A percentile compares a stretch with the other conserved stretches of the same genome.
Conservation (phyloP, 768 basidiomycete genomes). For the Hericium erinaceus region DNA sequence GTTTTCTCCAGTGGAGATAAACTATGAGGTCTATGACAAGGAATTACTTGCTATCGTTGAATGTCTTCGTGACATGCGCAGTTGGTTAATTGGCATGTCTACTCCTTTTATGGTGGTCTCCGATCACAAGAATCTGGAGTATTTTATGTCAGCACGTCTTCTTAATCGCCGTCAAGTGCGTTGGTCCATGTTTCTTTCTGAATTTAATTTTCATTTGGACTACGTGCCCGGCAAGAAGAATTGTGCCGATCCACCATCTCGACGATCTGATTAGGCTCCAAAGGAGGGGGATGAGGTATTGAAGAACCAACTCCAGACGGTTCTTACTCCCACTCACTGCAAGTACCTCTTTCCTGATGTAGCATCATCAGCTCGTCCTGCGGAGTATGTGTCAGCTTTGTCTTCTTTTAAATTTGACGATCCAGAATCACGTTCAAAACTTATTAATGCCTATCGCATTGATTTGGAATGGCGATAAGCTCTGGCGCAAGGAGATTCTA, state of each 20-base stretch:
- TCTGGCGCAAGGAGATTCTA: conserved; percentile 6
- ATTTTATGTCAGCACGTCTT: conserved; percentile 30
- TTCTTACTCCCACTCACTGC: conserved; percentile 7
- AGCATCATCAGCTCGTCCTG: neutral
- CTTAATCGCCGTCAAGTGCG: conserved; percentile 33
- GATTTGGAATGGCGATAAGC: conserved; percentile 16
- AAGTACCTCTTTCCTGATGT: conserved; percentile 2
- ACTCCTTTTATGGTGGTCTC: conserved; percentile 18
- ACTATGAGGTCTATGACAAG: conserved; percentile 38
- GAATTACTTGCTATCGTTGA: conserved; percentile 41
- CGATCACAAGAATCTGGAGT: conserved; percentile 28
- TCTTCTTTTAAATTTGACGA: conserved; percentile 17
- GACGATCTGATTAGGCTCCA: conserved; percentile 16
- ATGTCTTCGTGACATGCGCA: conserved; percentile 25
- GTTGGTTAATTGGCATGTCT: conserved; percentile 18
- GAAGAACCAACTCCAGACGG: conserved; percentile 1
- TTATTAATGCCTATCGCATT: conserved; percentile 8
- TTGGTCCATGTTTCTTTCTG: conserved; percentile 29
- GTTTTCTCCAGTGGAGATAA: conserved; percentile 26
- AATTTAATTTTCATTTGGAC: conserved; percentile 24
- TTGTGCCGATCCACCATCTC: conserved; percentile 16
- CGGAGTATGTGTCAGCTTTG: neutral
- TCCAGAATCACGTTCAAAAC: conserved; percentile 11
- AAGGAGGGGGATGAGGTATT: conserved; percentile 17
- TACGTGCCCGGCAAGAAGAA: conserved; percentile 23